Percentiles rank a stretch among this genome's conserved stretches.
Evolutionary conservation across 2,329 filamentous ascomycete species (phyloP).

Genomic region (Amphichorda felina): DNA sequence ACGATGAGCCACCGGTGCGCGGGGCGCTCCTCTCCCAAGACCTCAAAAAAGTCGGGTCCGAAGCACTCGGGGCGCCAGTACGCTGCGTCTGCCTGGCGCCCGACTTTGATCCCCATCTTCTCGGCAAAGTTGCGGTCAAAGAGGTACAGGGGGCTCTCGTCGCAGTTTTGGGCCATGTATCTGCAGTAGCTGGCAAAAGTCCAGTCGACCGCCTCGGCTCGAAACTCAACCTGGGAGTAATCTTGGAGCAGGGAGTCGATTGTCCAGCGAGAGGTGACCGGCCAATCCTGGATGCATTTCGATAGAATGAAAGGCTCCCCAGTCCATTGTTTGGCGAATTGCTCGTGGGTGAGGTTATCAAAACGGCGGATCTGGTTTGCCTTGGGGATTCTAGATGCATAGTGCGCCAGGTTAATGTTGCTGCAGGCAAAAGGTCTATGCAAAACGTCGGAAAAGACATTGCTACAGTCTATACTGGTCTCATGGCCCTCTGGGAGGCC

Average conservation of each 20-base stretch:
- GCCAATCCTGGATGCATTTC: constrained; percentile 70
- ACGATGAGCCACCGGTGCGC: constrained; percentile 90
- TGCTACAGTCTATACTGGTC: constrained; percentile 55
- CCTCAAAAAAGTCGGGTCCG: constrained; percentile 72
- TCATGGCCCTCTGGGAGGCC: constrained; percentile 39
- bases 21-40: constrained; percentile 66
- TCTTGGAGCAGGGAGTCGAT: constrained; percentile 51
- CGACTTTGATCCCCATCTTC: constrained; percentile 67
- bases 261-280: constrained; percentile 63
- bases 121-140: constrained; percentile 81
- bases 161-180: constrained; percentile 69
- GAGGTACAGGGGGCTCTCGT: constrained; percentile 86
- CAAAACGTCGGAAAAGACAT: constrained; percentile 80
- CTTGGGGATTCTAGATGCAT: constrained; percentile 57
- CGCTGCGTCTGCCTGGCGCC: constrained; percentile 32
- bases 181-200: constrained; percentile 64
- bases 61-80: constrained; percentile 83
- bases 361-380: constrained; percentile 64
- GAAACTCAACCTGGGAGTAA: constrained; percentile 60
- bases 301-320: constrained; percentile 80
- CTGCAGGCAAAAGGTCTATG: constrained; percentile 87
- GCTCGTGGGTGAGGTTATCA: constrained; percentile 52
- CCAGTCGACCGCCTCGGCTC: constrained; percentile 93
- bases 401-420: constrained; percentile 56
- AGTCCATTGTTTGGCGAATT: constrained; percentile 68